Percentiles rank a stretch among this genome's conserved stretches.
Conservation (phyloP, 78 protist species). For the Tieghemostelium lacteum region DNA sequence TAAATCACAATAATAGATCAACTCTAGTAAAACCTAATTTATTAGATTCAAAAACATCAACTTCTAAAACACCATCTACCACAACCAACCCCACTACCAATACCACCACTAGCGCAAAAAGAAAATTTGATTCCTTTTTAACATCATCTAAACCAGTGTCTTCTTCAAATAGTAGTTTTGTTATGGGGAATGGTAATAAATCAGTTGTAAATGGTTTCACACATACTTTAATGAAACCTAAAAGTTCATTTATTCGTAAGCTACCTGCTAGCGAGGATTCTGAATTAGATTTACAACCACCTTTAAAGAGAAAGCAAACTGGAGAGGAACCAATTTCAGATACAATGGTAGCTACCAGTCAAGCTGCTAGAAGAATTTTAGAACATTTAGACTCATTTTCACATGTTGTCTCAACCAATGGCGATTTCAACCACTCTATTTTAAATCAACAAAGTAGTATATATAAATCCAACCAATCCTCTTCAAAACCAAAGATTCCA, state of each 20-base stretch:
- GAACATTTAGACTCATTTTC: constrained; percentile 57
- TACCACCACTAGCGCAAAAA: background rate
- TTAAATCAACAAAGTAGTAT: background rate
- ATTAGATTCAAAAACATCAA: background rate
- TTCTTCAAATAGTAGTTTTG: background rate
- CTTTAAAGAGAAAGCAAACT: constrained; percentile 1
- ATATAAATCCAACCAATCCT: background rate
- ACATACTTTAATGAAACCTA: background rate
- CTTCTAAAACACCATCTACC: background rate
- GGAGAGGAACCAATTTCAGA: background rate
- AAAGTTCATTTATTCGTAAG: background rate
- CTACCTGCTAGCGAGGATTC: background rate
- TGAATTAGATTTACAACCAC: background rate
- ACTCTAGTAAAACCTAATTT: background rate
- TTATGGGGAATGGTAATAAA: background rate
- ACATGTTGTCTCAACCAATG: constrained; percentile 9
- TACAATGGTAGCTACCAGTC: constrained; percentile 44
- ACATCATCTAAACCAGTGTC: background rate
- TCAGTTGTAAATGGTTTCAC: background rate
- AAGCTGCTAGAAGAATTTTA: constrained; percentile 62
- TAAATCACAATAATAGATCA: background rate
- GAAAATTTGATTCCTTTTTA: background rate
- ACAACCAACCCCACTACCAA: background rate
- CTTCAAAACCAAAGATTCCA: constrained; percentile 39
- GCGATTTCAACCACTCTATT: background rate